Percentiles rank a stretch among this genome's conserved stretches.
Evolutionary conservation across 1,284 basidiomycete genomes (phyloP).

Genomic region (Tylopilus microsporus): DNA sequence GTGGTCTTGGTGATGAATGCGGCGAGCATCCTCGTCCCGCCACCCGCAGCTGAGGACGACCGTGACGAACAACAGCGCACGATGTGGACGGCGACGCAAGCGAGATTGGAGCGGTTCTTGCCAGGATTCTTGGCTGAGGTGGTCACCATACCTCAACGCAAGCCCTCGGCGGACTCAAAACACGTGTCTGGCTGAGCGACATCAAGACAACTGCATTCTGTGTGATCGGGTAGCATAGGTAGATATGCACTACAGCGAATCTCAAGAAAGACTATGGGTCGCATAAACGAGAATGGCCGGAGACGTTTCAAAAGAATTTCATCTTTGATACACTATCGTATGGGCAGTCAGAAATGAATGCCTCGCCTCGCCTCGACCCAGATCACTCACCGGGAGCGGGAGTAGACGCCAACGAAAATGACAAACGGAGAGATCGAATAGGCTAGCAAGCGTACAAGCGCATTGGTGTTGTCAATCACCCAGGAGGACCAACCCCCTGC

Average conservation of each 20-base stretch:
- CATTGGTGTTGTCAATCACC: slow-evolving; percentile 38
- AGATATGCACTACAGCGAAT: not conserved
- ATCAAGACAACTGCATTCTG: slow-evolving; percentile 5
- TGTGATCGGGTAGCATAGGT: slow-evolving; percentile 1
- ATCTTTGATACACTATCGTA: slow-evolving; percentile 46
- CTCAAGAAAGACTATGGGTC: not conserved
- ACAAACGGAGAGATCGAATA: slow-evolving; percentile 52
- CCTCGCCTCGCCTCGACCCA: not conserved
- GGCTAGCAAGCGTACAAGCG: slow-evolving; percentile 43
- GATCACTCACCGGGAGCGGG: slow-evolving; percentile 43
- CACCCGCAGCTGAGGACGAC: slow-evolving; percentile 46
- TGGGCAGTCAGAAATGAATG: not conserved
- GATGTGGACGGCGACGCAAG: slow-evolving; percentile 80
- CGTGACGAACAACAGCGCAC: slow-evolving; percentile 67
- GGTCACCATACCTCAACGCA: slow-evolving; percentile 42
- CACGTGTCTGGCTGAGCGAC: slow-evolving; percentile 14
- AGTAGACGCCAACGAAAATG: slow-evolving; percentile 37
- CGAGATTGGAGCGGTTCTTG: slow-evolving; percentile 82
- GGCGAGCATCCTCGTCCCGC: slow-evolving; percentile 74
- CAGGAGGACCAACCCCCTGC: slow-evolving; percentile 64
- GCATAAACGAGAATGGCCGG: not conserved
- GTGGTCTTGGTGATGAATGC: slow-evolving; percentile 95
- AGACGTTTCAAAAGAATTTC: slow-evolving; percentile 37
- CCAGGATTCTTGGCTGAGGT: slow-evolving; percentile 82
- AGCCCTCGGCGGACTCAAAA: slow-evolving; percentile 15